Evolutionary conservation across 1,284 basidiomycete species (phyloP).

Genomic region (Abortiporus biennis): DNA sequence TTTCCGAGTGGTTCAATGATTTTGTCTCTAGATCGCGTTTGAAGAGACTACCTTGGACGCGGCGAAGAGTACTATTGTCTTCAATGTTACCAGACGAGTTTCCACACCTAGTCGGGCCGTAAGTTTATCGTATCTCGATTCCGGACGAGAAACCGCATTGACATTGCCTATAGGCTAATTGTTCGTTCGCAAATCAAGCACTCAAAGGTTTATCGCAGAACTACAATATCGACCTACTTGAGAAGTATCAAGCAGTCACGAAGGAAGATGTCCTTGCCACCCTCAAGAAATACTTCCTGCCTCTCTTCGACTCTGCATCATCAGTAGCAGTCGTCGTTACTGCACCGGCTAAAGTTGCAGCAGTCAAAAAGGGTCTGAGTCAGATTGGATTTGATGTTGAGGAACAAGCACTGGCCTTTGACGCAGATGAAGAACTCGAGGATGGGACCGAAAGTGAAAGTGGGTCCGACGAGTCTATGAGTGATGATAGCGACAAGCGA

Average conservation of each 20-base stretch:
- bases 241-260: slow-evolving; percentile 68
- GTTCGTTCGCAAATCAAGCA: slow-evolving; percentile 84
- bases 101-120: slow-evolving; percentile 85
- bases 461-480: slow-evolving; percentile 15
- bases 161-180: slow-evolving; percentile 53
- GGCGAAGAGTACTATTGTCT: slow-evolving; percentile 90
- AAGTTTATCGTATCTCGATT: slow-evolving; percentile 20
- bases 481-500: slow-evolving; percentile 22
- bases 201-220: slow-evolving; percentile 76
- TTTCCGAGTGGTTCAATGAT: not conserved
- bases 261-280: slow-evolving; percentile 8
- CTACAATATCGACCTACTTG: slow-evolving; percentile 67
- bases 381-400: slow-evolving; percentile 77
- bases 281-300: slow-evolving; percentile 66
- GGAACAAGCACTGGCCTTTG: slow-evolving; percentile 64
- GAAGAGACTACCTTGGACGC: slow-evolving; percentile 85
- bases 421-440: slow-evolving; percentile 30
- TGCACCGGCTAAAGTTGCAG: slow-evolving; percentile 74
- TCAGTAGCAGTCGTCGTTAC: slow-evolving; percentile 83
- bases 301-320: slow-evolving; percentile 76
- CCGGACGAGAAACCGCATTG: slow-evolving; percentile 1
- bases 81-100: slow-evolving; percentile 72
- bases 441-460: slow-evolving; percentile 14
- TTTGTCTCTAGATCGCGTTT: slow-evolving; percentile 60
- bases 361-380: slow-evolving; percentile 62